phyloP scores from a whole-genome alignment of 208 protist genomes.

The Acanthamoeba castellanii region DNA sequence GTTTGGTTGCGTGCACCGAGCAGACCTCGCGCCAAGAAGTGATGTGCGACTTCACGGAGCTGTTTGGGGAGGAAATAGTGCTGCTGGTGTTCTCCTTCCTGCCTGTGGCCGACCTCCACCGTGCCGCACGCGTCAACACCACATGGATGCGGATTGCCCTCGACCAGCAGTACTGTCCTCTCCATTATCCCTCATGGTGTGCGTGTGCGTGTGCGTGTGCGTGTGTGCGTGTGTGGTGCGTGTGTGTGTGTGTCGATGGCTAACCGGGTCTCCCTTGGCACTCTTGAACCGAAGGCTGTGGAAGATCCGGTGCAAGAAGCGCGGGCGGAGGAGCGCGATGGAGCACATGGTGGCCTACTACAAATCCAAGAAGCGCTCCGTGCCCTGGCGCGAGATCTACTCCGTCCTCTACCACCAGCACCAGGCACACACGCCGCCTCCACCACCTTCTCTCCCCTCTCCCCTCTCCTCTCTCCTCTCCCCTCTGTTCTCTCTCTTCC shows the following conservation, averaged over 20 bases:
- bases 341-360: not conserved
- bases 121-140: not conserved
- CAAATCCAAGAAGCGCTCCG: not conserved
- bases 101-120: not conserved
- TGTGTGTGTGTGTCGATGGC: not conserved
- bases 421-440: not conserved
- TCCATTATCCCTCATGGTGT: not conserved
- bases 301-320: not conserved
- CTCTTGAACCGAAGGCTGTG: not conserved
- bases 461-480: not conserved
- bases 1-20: too few relatives aligned
- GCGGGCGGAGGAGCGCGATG: not conserved
- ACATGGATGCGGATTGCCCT: slow-evolving; percentile 19
- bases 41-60: slow-evolving; percentile 28
- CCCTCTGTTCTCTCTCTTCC: not conserved
- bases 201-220: not conserved
- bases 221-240: too few relatives aligned
- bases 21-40: not conserved
- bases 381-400: slow-evolving; percentile 7
- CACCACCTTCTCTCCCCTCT: not conserved
- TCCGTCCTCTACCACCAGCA: not conserved
- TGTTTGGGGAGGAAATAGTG: slow-evolving; percentile 35
- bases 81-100: slow-evolving; percentile 36
- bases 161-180: slow-evolving; percentile 12
- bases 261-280: too few relatives aligned